phyloP scores from a whole-genome alignment of 306 rosid genomes.

The Psophocarpus tetragonolobus region DNA sequence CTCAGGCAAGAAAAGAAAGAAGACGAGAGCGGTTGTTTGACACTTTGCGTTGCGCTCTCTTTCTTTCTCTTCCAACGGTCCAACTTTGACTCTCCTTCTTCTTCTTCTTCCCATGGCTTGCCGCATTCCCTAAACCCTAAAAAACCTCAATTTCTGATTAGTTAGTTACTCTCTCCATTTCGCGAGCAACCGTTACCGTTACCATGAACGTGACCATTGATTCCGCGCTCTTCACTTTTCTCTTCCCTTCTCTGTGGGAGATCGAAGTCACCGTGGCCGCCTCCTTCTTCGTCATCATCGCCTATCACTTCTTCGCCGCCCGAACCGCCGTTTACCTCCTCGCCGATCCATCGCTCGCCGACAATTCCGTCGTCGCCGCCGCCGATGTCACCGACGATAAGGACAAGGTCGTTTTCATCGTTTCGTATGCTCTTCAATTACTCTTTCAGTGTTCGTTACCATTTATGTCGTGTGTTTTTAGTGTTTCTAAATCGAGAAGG shows the following conservation, averaged over 20 bases:
- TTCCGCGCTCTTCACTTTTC: conserved; percentile 52
- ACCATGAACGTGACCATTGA: conserved; percentile 46
- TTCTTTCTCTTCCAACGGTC: conserved; percentile 57
- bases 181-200: not conserved
- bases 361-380: conserved; percentile 43
- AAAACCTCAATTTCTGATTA: not conserved
- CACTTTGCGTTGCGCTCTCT: not conserved
- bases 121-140: conserved; percentile 50
- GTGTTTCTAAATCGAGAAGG: not conserved
- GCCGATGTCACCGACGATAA: conserved; percentile 47
- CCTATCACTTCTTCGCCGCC: conserved; percentile 67
- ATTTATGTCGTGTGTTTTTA: not conserved
- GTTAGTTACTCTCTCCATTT: conserved; percentile 4
- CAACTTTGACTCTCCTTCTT: conserved; percentile 51
- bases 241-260: conserved; percentile 85
- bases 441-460: not conserved
- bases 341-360: conserved; percentile 52
- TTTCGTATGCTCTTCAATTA: not conserved
- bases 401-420: conserved; percentile 57
- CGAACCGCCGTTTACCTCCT: conserved; percentile 34
- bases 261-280: conserved; percentile 79
- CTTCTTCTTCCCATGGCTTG: conserved; percentile 39
- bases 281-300: conserved; percentile 60
- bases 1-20: not conserved
- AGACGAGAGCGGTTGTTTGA: conserved; percentile 30